Evolutionary conservation across 2,329 filamentous ascomycete species (phyloP), one percentile per base, ranked within the genome.

Genomic region (Colletotrichum trifolii): DNA sequence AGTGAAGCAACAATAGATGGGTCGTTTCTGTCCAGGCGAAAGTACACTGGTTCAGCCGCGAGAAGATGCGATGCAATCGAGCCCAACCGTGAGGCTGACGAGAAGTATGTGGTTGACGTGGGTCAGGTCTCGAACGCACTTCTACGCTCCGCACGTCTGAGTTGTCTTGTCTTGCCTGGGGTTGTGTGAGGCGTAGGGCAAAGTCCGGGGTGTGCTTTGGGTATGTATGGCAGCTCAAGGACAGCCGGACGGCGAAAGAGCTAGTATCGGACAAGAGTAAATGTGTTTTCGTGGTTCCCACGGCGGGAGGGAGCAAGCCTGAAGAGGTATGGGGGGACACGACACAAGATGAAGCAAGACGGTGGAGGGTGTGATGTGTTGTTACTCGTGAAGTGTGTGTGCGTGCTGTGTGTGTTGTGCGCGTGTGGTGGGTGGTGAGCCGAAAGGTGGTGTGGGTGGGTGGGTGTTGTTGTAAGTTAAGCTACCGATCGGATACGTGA

Each of bases 21-120:
- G 69, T 69, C 71, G 69, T 68, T 67, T 69, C 48, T 72, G 73
- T 69, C 70, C 70, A 67, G 72, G 68, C 71, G 69, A 73, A 72
- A 72, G 73, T 71, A 75, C 70, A 67, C 69, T 63, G 69, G 72
- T 72, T 73, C 73, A 71, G 72, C 69, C 69, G 69, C 73, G 70
- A 25, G 25, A 25, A 25, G 25, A 70, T 71, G 75, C 70, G 75
- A 85, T 84, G 84, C 84, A 86, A 78, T 83, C 78, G 79, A 83
- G 83, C 84, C 84, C 81, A 85, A 86, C 79, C 43, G 77, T 75
- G 78, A 77, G 75, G 79, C 75, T 73, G 73, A 71, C 70, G 71
- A 77, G 73, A 74, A 69, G 70, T 67, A 70, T 69, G 72, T 69
- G 73, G 68, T 71, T 15, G 69, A 71, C 71, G 71, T 73, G n/a